phyloP scores from a whole-genome alignment of 2,329 filamentous ascomycete genomes.

The Cercospora sp. region DNA sequence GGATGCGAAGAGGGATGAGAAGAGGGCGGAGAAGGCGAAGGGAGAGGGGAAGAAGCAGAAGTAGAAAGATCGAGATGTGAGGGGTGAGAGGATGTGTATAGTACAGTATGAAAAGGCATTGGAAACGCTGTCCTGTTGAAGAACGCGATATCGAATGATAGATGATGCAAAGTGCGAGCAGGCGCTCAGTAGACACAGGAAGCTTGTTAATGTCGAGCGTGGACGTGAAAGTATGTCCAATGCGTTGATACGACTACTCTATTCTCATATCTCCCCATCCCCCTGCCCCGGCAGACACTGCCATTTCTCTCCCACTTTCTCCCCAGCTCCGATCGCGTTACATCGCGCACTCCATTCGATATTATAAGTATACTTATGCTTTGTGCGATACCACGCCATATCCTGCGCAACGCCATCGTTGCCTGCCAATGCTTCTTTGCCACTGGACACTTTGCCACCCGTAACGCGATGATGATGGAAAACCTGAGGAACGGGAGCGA shows the following conservation, averaged over 20 bases:
- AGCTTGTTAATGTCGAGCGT: neutral
- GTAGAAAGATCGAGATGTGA: too few relatives aligned
- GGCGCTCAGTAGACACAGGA: neutral
- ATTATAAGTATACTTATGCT: constrained; percentile 23
- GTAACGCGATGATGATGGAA: constrained; percentile 23
- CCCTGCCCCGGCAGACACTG: constrained; percentile 10
- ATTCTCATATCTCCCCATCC: constrained; percentile 5
- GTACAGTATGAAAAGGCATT: neutral
- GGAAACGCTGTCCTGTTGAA: neutral
- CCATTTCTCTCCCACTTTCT: constrained; percentile 17
- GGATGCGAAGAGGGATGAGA: constrained; percentile 56
- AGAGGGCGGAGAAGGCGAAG: constrained; percentile 41
- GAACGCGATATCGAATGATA: neutral
- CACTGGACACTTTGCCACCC: constrained; percentile 8
- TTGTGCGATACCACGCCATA: constrained; percentile 18
- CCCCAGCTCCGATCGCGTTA: constrained; percentile 15
- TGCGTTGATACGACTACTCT: neutral
- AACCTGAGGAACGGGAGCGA: constrained; percentile 21
- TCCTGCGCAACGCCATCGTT: constrained; percentile 11
- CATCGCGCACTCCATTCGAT: constrained; percentile 24
- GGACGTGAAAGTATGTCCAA: neutral
- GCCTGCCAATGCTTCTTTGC: neutral
- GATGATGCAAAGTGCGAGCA: neutral
- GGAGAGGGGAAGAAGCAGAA: constrained; percentile 38
- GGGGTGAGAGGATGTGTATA: too few relatives aligned